Evolutionary conservation across 306 rosid genomes (phyloP), one percentile per base, ranked within the genome.

Genomic region (Glycyrrhiza uralensis): DNA sequence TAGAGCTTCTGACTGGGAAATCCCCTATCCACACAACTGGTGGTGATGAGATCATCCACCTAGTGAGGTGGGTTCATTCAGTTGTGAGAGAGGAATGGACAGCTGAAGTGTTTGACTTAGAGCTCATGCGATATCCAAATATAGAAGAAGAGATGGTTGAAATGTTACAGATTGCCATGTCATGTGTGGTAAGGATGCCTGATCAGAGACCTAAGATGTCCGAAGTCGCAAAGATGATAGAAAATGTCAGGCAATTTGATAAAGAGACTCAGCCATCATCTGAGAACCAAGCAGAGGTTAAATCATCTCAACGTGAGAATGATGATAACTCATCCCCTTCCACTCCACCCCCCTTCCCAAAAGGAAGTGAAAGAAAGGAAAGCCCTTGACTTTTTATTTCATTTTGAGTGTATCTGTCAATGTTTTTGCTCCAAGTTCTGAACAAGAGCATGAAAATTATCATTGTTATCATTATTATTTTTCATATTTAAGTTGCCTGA

Each of bases 141-240:
- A 92, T 92, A 69, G 98, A 92, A 86, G 98, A 92, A 82, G 96
- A 92, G 87, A 88, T 92, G 96, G 98, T 92, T 23, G 98, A 90
- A 71, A 90, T 88, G 95, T 81, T 90, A 23, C 98, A 90, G 82
- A 88, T 92, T 47, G 98, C 96, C 5, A 85, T 92, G 92, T 80
- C 98, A 28, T 92, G 98, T 51, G 98, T 92, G 19, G 92, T 80
- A 42, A 86, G 98, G 78, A 88, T 86, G 87, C 88, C 96, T 1
- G 98, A 92, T 69, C 96, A 92, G 75, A 87, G 95, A 22, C 96
- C 96, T 0, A 90, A 83, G 78, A 92, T 92, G 85, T 33, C 65
- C n/a, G 92, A 92, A 50, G 85, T 92, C 7, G 86, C 80, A 69
- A 90, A 83, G 83, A 80, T 89, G 96, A 83, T 90, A 4, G 96